Conservation (phyloP, 495 filamentous ascomycete genomes). For the Thermochaetoides thermophila region DNA sequence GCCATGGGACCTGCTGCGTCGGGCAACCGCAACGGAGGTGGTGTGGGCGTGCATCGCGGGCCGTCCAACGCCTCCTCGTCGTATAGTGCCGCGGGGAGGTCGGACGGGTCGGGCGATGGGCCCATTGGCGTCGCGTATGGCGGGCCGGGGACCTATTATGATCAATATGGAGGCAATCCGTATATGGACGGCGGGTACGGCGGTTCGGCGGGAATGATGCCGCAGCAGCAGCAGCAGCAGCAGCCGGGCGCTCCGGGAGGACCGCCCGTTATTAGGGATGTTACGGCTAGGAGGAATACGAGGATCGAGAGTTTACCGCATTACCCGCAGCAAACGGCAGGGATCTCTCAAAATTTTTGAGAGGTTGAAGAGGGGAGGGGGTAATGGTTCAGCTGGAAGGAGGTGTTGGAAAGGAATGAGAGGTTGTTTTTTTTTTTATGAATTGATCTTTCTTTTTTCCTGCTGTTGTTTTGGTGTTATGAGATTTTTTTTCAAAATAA, state of each 20-base stretch:
- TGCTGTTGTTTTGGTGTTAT: background rate
- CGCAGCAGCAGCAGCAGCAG: background rate
- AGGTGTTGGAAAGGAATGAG: background rate
- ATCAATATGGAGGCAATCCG: slow-evolving; percentile 26
- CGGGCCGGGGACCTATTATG: slow-evolving; percentile 29
- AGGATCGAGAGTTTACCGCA: slow-evolving; percentile 80
- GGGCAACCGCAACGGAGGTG: slow-evolving; percentile 48
- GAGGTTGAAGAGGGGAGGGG: background rate
- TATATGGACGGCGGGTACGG: slow-evolving; percentile 25
- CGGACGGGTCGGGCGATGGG: slow-evolving; percentile 70
- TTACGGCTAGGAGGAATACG: slow-evolving; percentile 79
- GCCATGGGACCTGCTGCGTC: slow-evolving; percentile 60
- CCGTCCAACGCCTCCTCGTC: slow-evolving; percentile 94
- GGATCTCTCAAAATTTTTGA: slow-evolving; percentile 97
- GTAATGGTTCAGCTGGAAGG: too few relatives aligned
- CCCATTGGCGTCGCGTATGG: slow-evolving; percentile 32
- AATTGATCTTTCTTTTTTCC: background rate
- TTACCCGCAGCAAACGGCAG: slow-evolving; percentile 80
- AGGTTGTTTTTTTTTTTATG: background rate
- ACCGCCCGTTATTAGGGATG: slow-evolving; percentile 85
- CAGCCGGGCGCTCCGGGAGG: slow-evolving; percentile 24
- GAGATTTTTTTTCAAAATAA: background rate
- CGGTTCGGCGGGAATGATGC: too few relatives aligned
- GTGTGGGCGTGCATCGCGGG: slow-evolving; percentile 67
- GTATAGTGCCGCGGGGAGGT: slow-evolving; percentile 70